Conservation (phyloP, 2,329 filamentous ascomycete species). For the Cryphonectria japonica region DNA sequence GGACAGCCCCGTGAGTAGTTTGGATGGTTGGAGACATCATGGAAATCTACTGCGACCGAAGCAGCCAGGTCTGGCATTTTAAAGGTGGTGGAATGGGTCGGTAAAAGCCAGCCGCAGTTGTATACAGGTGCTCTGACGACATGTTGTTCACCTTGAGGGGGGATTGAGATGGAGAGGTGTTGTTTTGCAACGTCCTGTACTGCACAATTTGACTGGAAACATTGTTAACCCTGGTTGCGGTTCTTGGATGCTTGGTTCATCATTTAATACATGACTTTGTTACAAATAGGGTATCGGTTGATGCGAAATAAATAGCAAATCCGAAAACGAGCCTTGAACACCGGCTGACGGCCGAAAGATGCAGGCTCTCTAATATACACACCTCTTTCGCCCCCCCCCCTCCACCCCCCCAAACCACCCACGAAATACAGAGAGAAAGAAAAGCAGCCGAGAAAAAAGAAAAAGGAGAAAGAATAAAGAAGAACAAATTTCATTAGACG, state of each 20-base stretch:
- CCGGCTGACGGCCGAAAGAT: neutral
- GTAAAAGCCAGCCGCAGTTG: neutral
- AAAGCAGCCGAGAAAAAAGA: neutral
- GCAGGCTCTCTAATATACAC: neutral
- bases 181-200: neutral
- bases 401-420: too few relatives aligned
- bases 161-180: neutral
- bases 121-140: neutral
- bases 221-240: conserved; percentile 7
- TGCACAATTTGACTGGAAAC: conserved; percentile 11
- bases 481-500: neutral
- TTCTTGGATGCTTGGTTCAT: neutral
- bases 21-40: conserved; percentile 26
- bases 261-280: conserved; percentile 11
- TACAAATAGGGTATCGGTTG: conserved; percentile 7
- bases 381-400: too few relatives aligned
- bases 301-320: neutral
- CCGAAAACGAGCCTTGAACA: neutral
- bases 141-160: neutral
- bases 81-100: neutral
- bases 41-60: conserved; percentile 7
- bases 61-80: conserved; percentile 11
- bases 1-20: conserved; percentile 26
- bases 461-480: neutral
- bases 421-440: neutral